Evolutionary conservation across 345 rosid species (phyloP).

Genomic region (Linum usitatissimum): DNA sequence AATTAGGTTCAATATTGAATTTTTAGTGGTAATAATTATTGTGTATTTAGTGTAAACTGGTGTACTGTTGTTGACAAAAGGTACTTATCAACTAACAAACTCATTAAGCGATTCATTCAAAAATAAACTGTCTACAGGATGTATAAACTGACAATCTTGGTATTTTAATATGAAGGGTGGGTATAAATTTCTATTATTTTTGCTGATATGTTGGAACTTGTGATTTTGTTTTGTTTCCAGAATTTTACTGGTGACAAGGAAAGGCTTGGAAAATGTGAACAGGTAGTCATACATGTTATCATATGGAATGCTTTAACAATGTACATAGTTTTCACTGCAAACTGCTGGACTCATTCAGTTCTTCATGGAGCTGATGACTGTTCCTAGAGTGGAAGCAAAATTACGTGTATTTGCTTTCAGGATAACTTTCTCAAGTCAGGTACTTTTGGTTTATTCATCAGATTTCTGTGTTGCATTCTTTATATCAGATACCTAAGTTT

Average conservation of each 20-base stretch:
- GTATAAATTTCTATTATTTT: background rate
- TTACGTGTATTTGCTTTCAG: constrained; percentile 89
- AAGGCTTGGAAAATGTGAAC: constrained; percentile 97
- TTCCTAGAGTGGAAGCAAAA: constrained; percentile 93
- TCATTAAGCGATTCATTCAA: background rate
- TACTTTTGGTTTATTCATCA: constrained; percentile 16
- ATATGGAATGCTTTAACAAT: constrained; percentile 9
- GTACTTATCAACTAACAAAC: background rate
- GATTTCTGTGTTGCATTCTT: constrained; percentile 8
- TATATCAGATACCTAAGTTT: constrained; percentile 6
- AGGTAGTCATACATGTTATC: constrained; percentile 37
- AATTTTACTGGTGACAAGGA: constrained; percentile 77
- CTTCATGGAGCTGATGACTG: constrained; percentile 90
- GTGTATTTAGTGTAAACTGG: background rate
- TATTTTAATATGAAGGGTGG: background rate
- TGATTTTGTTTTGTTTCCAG: constrained; percentile 25
- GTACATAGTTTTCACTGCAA: constrained; percentile 15
- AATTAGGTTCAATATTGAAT: no score
- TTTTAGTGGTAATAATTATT: no score
- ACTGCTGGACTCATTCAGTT: constrained; percentile 41
- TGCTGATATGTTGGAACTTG: background rate
- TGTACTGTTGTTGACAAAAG: background rate
- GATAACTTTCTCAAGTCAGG: constrained; percentile 87
- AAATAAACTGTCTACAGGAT: no score
- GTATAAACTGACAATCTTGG: background rate